A percentile compares a stretch with the other conserved stretches of the same genome.
phyloP scores from a whole-genome alignment of 805 yeast genomes.

The Saccharomycopsis sp. region DNA sequence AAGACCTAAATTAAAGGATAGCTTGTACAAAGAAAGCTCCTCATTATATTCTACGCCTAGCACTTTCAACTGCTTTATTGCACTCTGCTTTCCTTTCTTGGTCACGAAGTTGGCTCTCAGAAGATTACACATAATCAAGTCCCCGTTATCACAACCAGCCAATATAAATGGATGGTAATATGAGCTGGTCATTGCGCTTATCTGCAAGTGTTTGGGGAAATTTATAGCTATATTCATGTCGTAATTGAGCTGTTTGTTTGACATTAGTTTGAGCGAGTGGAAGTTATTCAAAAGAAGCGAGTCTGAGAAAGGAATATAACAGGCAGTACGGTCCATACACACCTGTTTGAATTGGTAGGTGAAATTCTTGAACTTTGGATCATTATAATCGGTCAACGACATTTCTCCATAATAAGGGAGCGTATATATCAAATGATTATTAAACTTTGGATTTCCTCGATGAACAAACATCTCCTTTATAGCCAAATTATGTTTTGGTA shows the following conservation, averaged over 20 bases:
- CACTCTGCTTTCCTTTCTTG: not conserved
- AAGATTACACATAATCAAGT: slow-evolving; percentile 4
- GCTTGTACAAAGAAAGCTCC: not conserved
- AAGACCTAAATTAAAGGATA: not conserved
- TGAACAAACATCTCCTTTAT: slow-evolving; percentile 28
- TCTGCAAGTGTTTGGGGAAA: not conserved
- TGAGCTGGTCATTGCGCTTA: slow-evolving; percentile 2
- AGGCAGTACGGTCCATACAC: not conserved
- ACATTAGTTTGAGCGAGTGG: not conserved
- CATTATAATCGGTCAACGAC: not conserved
- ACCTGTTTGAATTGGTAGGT: not conserved
- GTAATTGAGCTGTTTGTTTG: not conserved
- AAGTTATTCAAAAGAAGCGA: not conserved
- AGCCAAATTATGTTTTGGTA: slow-evolving; percentile 34
- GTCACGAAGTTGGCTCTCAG: not conserved
- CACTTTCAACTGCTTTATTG: not conserved
- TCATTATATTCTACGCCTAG: not conserved
- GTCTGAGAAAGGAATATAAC: not conserved
- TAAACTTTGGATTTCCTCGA: slow-evolving; percentile 30
- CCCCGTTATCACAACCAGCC: slow-evolving; percentile 11
- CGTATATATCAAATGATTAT: slow-evolving; percentile 13
- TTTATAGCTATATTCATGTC: not conserved
- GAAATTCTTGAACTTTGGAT: not conserved
- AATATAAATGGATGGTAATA: slow-evolving; percentile 11
- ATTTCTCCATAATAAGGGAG: slow-evolving; percentile 20